Evolutionary conservation across 805 yeast species (phyloP).

Genomic region (Brettanomyces sp.): DNA sequence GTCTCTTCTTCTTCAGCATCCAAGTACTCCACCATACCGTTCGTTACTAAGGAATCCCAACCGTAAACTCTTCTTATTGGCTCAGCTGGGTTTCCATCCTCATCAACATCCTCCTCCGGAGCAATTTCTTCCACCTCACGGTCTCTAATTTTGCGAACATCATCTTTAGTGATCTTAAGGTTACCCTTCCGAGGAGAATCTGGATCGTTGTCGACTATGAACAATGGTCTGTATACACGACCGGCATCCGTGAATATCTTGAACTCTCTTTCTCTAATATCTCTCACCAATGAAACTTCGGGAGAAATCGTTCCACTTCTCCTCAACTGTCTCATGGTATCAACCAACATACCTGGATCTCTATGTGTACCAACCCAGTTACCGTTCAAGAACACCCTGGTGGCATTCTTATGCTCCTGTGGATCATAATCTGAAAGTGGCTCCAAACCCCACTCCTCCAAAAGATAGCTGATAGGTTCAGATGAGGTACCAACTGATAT

Average conservation of each 20-base stretch:
- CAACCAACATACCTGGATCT: slow-evolving; percentile 87
- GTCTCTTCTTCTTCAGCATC: slow-evolving; percentile 99
- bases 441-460: slow-evolving; percentile 99
- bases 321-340: slow-evolving; percentile 82
- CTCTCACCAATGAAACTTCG: slow-evolving; percentile 94
- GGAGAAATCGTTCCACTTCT: slow-evolving; percentile 93
- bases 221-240: slow-evolving; percentile 93
- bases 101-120: slow-evolving; percentile 36
- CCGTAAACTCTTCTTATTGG: slow-evolving; percentile 41
- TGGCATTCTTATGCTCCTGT: slow-evolving; percentile 80
- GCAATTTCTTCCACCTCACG: slow-evolving; percentile 49
- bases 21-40: slow-evolving; percentile 90
- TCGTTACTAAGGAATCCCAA: slow-evolving; percentile 75
- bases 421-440: slow-evolving; percentile 95
- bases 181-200: slow-evolving; percentile 64
- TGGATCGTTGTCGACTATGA: slow-evolving; percentile 82
- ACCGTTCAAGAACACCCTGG: slow-evolving; percentile 95
- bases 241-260: slow-evolving; percentile 98
- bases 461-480: slow-evolving; percentile 82
- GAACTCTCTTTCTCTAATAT: slow-evolving; percentile 93
- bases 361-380: slow-evolving; percentile 99
- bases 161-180: slow-evolving; percentile 75
- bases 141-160: slow-evolving; percentile 59
- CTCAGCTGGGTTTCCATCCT: slow-evolving; percentile 38
- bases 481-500: slow-evolving; percentile 97